A percentile compares a stretch with the other conserved stretches of the same genome.
Evolutionary conservation across 768 basidiomycete species (phyloP).

Genomic region (Mycena leptocephala): DNA sequence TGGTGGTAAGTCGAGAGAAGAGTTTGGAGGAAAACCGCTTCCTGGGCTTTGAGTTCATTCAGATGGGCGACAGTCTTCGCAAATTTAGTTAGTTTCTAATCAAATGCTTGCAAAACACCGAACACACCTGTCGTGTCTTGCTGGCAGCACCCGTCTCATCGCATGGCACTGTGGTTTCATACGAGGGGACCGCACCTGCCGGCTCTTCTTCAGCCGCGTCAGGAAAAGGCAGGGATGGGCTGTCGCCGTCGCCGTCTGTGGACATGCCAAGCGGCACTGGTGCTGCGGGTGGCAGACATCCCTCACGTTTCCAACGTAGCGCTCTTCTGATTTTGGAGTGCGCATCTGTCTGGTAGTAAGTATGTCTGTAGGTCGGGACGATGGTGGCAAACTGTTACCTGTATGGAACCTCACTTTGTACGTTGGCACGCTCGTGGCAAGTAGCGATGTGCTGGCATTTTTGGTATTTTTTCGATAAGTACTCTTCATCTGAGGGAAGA

Average conservation of each 20-base stretch:
- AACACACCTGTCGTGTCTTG: background rate
- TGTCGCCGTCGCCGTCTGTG: too few relatives aligned
- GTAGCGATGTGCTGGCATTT: background rate
- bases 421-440: background rate
- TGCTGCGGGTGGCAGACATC: background rate
- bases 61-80: too few relatives aligned
- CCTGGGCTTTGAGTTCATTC: too few relatives aligned
- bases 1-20: too few relatives aligned
- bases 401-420: background rate
- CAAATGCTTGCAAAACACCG: background rate
- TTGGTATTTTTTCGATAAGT: background rate
- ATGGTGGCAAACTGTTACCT: background rate
- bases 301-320: background rate
- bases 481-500: too few relatives aligned
- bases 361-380: too few relatives aligned
- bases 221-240: too few relatives aligned
- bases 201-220: too few relatives aligned
- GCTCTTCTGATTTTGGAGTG: background rate
- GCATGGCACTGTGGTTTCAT: background rate
- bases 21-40: too few relatives aligned
- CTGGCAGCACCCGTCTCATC: background rate
- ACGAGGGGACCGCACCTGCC: too few relatives aligned
- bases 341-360: background rate
- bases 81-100: background rate
- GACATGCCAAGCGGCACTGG: background rate